These are phyloP conservation scores for Cardiospermum halicacabum DNA, from an alignment of 345 rosid genomes.

Conservation along the genomic window DNA sequence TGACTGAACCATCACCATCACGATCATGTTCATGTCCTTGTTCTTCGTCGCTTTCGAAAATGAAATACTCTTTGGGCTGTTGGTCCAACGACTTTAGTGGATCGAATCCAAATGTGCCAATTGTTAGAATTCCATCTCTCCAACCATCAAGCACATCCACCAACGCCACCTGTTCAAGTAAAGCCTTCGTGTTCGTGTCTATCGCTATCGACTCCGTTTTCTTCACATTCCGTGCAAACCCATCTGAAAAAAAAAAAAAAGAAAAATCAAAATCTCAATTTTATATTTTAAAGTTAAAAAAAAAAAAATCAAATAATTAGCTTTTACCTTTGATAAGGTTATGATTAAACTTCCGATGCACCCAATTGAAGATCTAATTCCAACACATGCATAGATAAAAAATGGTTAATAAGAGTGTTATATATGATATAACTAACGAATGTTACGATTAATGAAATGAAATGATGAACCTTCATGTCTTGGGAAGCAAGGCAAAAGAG, in stretches of 20 bases:
- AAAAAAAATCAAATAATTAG: neutral
- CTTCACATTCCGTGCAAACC: slow-evolving; percentile 40
- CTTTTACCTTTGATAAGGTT: slow-evolving; percentile 56
- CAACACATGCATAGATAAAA: too few relatives aligned
- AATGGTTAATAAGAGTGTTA: too few relatives aligned
- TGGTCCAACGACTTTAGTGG: slow-evolving; percentile 37
- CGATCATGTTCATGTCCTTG: slow-evolving; percentile 20
- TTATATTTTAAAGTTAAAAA: neutral
- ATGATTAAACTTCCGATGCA: slow-evolving; percentile 68
- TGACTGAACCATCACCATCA: too few relatives aligned
- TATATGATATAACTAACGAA: too few relatives aligned
- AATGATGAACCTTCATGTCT: slow-evolving; percentile 44
- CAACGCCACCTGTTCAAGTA: slow-evolving; percentile 60
- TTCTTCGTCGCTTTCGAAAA: slow-evolving; percentile 25
- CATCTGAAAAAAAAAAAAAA: slow-evolving; percentile 24
- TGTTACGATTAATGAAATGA: neutral
- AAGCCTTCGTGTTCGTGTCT: slow-evolving; percentile 51
- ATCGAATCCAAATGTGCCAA: slow-evolving; percentile 86
- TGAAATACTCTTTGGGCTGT: slow-evolving; percentile 22
- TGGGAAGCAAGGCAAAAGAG: slow-evolving; percentile 15
- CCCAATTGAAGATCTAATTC: slow-evolving; percentile 96
- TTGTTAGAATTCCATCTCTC: slow-evolving; percentile 77
- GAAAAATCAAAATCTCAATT: neutral
- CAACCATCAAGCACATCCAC: slow-evolving; percentile 72
- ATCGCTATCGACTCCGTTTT: slow-evolving; percentile 46